phyloP scores from a whole-genome alignment of 2,329 filamentous ascomycete species.

The Neoascochyta sp. region DNA sequence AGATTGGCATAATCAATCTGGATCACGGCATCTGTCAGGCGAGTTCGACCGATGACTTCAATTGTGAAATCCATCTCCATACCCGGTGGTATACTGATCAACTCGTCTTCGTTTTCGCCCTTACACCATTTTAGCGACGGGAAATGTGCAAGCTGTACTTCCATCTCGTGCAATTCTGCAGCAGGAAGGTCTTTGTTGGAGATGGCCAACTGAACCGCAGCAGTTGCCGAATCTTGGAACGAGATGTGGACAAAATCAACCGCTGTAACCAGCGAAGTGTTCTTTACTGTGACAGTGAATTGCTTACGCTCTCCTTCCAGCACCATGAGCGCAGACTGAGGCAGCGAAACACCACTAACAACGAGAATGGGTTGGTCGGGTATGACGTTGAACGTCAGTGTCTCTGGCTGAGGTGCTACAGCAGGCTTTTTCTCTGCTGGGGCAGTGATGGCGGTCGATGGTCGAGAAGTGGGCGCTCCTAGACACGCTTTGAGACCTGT shows the following conservation, averaged over 20 bases:
- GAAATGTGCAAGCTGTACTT: constrained; percentile 71
- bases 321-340: constrained; percentile 85
- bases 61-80: constrained; percentile 70
- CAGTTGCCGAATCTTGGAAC: constrained; percentile 83
- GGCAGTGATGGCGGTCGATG: constrained; percentile 33
- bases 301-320: constrained; percentile 79
- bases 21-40: constrained; percentile 72
- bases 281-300: constrained; percentile 77
- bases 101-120: constrained; percentile 48
- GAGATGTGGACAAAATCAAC: constrained; percentile 84
- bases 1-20: constrained; percentile 84
- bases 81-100: constrained; percentile 61
- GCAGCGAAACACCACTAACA: constrained; percentile 71
- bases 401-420: constrained; percentile 35
- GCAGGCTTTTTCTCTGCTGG: constrained; percentile 17
- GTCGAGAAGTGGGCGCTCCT: constrained; percentile 49
- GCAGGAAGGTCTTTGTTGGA: constrained; percentile 72
- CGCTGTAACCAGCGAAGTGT: constrained; percentile 64
- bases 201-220: constrained; percentile 69
- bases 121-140: constrained; percentile 56
- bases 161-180: constrained; percentile 80
- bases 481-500: constrained; percentile 56
- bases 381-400: constrained; percentile 69
- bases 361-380: constrained; percentile 71
- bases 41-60: constrained; percentile 81